These are phyloP conservation scores for Datura wrightii DNA, from an alignment of 257 asterid species.

Conservation along the genomic window DNA sequence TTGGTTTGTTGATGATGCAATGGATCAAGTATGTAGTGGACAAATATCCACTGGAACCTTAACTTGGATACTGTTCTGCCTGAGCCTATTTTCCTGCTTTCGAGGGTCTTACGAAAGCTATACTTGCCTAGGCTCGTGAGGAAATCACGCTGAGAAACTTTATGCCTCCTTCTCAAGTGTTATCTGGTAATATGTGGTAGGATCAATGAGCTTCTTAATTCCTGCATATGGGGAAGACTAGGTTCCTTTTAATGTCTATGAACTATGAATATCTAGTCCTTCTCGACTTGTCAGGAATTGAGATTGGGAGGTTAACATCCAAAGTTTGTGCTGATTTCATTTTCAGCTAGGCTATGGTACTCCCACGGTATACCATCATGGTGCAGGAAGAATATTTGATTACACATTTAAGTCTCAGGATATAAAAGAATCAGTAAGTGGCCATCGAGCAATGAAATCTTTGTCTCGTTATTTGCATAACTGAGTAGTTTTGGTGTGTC, in stretches of 20 bases:
- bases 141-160: background rate
- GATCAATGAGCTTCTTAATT: background rate
- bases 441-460: background rate
- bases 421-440: background rate
- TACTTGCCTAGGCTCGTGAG: background rate
- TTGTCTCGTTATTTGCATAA: background rate
- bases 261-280: background rate
- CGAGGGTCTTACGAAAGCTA: background rate
- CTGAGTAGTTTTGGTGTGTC: background rate
- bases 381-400: constrained; percentile 9
- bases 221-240: background rate
- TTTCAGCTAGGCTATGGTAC: background rate
- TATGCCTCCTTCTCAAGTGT: background rate
- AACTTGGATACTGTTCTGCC: background rate
- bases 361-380: background rate
- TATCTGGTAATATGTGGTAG: background rate
- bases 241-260: background rate
- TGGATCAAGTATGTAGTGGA: background rate
- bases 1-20: background rate
- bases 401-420: background rate
- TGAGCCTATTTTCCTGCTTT: background rate
- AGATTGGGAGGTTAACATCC: background rate
- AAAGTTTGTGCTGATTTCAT: background rate
- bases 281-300: background rate
- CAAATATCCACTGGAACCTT: background rate